Base-by-base conservation (phyloP, 441 rosid species). In the Jatropha multifida region DNA sequence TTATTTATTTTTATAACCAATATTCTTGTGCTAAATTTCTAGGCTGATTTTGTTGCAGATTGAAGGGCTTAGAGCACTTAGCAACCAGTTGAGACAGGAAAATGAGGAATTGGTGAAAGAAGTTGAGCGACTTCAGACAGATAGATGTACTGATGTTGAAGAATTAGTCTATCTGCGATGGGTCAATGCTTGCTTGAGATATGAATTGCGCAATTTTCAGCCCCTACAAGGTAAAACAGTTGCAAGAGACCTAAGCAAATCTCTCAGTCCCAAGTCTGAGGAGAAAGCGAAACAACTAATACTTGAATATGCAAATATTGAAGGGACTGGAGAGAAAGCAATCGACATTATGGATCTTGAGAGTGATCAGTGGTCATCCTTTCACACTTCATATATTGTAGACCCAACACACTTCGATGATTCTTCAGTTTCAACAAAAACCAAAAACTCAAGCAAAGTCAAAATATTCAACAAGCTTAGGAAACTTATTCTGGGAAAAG, bases 131-230 rank as follows among this genome's bases (percentile, higher is more conserved):
- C 95, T 92, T 49, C 90, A 82, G 79, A 92, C 84, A 0, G 94
- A 88, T 70, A 79, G 96, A 76, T 90, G 90, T 54, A 68, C 82
- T 69, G 95, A 92, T 76, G 83, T 83, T 2, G 98, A 93, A 76
- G 87, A 93, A 80, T 46, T 92, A 10, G 97, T 93, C 65, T 95
- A 95, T 77, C 92, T 95, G 9, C 86, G 89, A 61, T 95, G 99
- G 99, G 72, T 95, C 62, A 95, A 95, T 26, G 97, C 99, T 67
- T 95, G 99, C 77, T 82, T 95, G 72, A 81, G 99, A 44, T 85
- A 88, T 20, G 98, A 95, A 86, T 81, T 95, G 75, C 85, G 96
- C 40, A 88, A 92, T 70, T 90, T 86, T 78, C 84, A 89, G 71
- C 89, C 91, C 5, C 84, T 83, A 0, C 7, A 83, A 0, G 96